Percentiles rank a stretch among this genome's conserved stretches.
Conservation (phyloP, 2,329 filamentous ascomycete genomes). For the Monosporascus sp. region DNA sequence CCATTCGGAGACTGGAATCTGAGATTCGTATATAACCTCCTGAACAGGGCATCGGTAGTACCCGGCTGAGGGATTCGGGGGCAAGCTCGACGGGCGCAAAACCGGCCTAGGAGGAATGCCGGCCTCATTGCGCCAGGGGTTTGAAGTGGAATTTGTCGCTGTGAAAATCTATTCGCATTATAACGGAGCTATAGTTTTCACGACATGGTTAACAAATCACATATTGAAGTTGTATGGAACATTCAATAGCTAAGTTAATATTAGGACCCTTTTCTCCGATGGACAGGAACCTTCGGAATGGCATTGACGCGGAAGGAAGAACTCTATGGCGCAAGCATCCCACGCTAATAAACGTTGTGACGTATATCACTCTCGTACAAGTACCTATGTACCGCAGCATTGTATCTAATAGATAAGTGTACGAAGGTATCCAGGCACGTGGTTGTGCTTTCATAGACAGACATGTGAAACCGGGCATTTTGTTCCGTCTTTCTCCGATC, state of each 20-base stretch:
- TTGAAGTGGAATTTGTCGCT: background rate
- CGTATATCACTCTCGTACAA: no score
- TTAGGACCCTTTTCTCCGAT: background rate
- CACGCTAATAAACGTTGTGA: no score
- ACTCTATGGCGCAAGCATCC: no score
- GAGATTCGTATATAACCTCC: slow-evolving; percentile 17
- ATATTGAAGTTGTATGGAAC: slow-evolving; percentile 14
- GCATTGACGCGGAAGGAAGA: no score
- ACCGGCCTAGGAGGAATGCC: slow-evolving; percentile 37
- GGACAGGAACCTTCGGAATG: no score
- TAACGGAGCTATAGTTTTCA: slow-evolving; percentile 1
- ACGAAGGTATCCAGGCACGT: no score
- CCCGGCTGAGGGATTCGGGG: slow-evolving; percentile 9
- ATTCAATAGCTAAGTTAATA: background rate
- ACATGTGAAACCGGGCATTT: no score
- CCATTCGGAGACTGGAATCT: slow-evolving; percentile 5
- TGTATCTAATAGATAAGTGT: no score
- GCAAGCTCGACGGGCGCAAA: slow-evolving; percentile 35
- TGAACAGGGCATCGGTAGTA: slow-evolving; percentile 8
- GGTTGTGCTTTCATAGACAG: no score
- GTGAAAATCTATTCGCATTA: slow-evolving; percentile 3
- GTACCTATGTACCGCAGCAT: no score
- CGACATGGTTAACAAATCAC: slow-evolving; percentile 6
- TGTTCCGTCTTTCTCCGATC: background rate
- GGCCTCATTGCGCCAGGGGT: slow-evolving; percentile 38